These are phyloP conservation scores for Tinospora cordifolia DNA, from an alignment of 164 flowering plant genomes.

Conservation along the genomic window DNA sequence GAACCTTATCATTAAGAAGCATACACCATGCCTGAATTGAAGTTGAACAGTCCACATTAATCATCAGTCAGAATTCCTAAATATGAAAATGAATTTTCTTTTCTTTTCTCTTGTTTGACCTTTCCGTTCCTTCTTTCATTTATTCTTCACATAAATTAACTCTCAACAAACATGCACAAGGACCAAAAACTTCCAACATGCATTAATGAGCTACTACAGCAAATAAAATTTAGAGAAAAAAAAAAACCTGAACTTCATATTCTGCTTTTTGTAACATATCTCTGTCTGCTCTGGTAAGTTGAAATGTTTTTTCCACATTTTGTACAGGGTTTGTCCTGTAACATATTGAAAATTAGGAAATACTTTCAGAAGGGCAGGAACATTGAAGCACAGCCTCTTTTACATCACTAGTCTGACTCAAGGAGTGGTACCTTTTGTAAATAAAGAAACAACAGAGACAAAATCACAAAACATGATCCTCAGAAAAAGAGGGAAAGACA, in stretches of 20 bases:
- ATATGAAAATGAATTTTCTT: not conserved
- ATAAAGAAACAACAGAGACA: not conserved
- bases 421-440: not conserved
- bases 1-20: constrained; percentile 92
- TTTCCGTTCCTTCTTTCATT: not conserved
- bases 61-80: not conserved
- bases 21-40: constrained; percentile 86
- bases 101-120: too few species aligned
- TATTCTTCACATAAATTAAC: not conserved
- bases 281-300: constrained; percentile 62
- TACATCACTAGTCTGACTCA: too few species aligned
- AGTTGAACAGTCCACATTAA: not conserved
- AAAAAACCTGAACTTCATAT: constrained; percentile 78
- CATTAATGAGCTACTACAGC: not conserved
- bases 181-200: not conserved
- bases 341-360: constrained; percentile 4
- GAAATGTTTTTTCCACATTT: constrained; percentile 74
- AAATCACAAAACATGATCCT: not conserved
- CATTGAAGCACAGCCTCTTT: too few species aligned
- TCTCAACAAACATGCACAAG: not conserved
- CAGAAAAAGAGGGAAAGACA: not conserved
- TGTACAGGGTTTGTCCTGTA: constrained; percentile 69
- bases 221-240: not conserved
- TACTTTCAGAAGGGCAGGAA: not conserved
- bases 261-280: constrained; percentile 63